These are phyloP conservation scores for Iris pallida DNA, from an alignment of 116 monocot genomes.

Conservation along the genomic window DNA sequence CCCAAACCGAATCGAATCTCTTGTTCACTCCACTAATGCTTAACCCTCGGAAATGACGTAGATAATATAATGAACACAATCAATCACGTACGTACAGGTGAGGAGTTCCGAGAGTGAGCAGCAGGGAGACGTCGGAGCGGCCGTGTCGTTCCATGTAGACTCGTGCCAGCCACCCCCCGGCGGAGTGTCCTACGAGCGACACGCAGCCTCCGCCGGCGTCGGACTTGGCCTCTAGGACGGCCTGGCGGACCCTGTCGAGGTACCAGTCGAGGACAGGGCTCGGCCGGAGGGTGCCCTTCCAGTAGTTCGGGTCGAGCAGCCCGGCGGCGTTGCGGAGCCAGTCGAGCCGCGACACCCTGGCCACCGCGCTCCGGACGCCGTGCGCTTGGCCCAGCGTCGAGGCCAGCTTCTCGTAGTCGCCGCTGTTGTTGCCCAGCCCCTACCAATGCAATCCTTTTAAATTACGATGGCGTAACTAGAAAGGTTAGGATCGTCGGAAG, in stretches of 20 bases:
- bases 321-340: conserved; percentile 90
- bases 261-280: conserved; percentile 85
- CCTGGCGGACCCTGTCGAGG: conserved; percentile 56
- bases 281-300: conserved; percentile 75
- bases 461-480: too few relatives aligned
- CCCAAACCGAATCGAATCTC: too few relatives aligned
- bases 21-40: too few relatives aligned
- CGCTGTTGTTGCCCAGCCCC: conserved; percentile 84
- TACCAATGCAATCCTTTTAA: conserved; percentile 16
- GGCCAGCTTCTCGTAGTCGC: conserved; percentile 54
- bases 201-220: conserved; percentile 20
- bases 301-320: conserved; percentile 62
- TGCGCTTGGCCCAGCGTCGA: conserved; percentile 28
- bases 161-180: conserved; percentile 88
- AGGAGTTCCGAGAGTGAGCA: conserved; percentile 84
- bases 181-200: conserved; percentile 88
- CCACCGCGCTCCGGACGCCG: conserved; percentile 51
- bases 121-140: conserved; percentile 41
- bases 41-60: too few relatives aligned
- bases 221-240: conserved; percentile 39
- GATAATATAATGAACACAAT: too few relatives aligned
- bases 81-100: conserved; percentile 49
- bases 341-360: conserved; percentile 67
- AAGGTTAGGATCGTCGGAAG: too few relatives aligned
- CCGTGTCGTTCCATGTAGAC: conserved; percentile 74